phyloP scores from a whole-genome alignment of 2,329 filamentous ascomycete genomes.

The Sporothrix luriei region DNA sequence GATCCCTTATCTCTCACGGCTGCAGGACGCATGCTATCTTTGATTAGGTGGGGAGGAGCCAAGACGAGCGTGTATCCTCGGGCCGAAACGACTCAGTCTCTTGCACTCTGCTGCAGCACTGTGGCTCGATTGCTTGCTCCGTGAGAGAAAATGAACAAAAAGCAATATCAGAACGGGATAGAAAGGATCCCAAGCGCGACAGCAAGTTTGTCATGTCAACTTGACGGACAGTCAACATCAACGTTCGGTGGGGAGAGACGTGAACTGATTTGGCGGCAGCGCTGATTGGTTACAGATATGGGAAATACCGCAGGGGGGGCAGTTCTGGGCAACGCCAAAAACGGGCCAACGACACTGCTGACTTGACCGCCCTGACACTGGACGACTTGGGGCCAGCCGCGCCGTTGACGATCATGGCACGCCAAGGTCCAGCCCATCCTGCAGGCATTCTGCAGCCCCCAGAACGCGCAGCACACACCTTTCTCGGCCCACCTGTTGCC shows the following conservation, averaged over 20 bases:
- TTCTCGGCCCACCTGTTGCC: too few species aligned
- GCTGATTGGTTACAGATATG: slow-evolving; percentile 25
- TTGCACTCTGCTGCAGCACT: too few species aligned
- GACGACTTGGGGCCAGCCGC: background rate
- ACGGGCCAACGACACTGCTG: background rate
- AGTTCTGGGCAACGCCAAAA: background rate
- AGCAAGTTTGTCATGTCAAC: background rate
- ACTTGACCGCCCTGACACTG: slow-evolving; percentile 19
- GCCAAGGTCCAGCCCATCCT: background rate
- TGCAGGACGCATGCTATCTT: background rate
- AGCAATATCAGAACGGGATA: too few species aligned
- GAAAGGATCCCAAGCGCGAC: too few species aligned
- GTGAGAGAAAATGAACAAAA: too few species aligned
- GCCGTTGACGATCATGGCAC: slow-evolving; percentile 21
- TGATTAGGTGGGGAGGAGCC: background rate
- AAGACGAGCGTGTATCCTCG: background rate
- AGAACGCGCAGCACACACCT: too few species aligned
- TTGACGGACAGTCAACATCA: background rate
- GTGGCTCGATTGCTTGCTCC: too few species aligned
- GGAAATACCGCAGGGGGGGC: slow-evolving; percentile 13
- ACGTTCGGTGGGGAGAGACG: background rate
- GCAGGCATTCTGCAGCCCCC: too few species aligned
- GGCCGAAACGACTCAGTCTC: background rate
- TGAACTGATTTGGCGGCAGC: slow-evolving; percentile 9
- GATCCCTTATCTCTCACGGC: slow-evolving; percentile 17